phyloP scores from a whole-genome alignment of 2,329 filamentous ascomycete genomes.

The Hypomyces perniciosus region DNA sequence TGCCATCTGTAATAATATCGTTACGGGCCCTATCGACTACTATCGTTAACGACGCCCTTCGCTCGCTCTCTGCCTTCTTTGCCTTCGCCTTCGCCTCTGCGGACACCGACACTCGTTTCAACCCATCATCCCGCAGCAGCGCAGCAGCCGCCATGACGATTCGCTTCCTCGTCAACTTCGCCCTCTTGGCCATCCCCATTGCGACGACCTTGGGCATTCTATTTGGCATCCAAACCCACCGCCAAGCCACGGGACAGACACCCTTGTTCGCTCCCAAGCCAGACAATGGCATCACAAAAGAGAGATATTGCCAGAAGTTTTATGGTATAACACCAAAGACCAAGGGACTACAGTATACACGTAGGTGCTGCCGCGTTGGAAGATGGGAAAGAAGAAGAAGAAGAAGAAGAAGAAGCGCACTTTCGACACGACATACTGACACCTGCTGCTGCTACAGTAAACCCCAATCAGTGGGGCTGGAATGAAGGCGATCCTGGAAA shows the following conservation, averaged over 20 bases:
- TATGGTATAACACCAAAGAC: slow-evolving; percentile 40
- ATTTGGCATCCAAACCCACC: slow-evolving; percentile 41
- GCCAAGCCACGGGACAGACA: slow-evolving; percentile 35
- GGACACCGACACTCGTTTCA: slow-evolving; percentile 12
- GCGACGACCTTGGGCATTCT: slow-evolving; percentile 44
- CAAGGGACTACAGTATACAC: slow-evolving; percentile 39
- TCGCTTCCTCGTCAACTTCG: slow-evolving; percentile 43
- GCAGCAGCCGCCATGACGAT: slow-evolving; percentile 27
- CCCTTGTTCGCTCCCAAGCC: slow-evolving; percentile 37
- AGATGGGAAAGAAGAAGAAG: too few species aligned
- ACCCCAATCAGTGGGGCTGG: slow-evolving; percentile 52
- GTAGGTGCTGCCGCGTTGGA: slow-evolving; percentile 29
- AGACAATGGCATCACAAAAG: slow-evolving; percentile 10
- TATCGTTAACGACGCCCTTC: slow-evolving; percentile 6
- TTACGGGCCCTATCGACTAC: neutral
- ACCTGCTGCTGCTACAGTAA: slow-evolving; percentile 32
- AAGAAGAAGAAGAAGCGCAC: too few species aligned
- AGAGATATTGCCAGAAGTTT: slow-evolving; percentile 36
- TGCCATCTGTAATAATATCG: too few species aligned
- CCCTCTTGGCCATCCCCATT: slow-evolving; percentile 44
- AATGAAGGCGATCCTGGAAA: slow-evolving; percentile 30
- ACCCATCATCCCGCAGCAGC: neutral
- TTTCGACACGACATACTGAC: neutral
- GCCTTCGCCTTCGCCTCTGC: slow-evolving; percentile 2
- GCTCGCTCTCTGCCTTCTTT: slow-evolving; percentile 5